Evolutionary conservation across 2,329 filamentous ascomycete species (phyloP), one percentile per base, ranked within the genome.

Genomic region (Phyllosticta ampelicida): DNA sequence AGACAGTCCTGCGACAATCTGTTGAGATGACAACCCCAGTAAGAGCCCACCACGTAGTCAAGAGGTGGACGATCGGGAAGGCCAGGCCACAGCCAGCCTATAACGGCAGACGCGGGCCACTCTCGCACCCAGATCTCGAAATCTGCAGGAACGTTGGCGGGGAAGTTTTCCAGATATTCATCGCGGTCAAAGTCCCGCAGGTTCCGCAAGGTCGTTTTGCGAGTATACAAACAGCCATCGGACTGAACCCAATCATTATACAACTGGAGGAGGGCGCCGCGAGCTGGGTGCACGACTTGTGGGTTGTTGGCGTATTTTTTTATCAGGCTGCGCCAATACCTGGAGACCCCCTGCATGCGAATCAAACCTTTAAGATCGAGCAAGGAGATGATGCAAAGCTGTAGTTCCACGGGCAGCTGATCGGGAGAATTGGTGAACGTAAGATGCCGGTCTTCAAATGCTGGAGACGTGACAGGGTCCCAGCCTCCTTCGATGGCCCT

Each of bases 81-180:
- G 2, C 53, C 53, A 13, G 53, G 53, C 53, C 53, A 54, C 4
- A 44, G 36, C 53, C 53, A 54, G 18, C 53, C 53, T 2, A 54
- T 48, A 10, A 48, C 53, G 21, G 53, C 53, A 8, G 28, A 13
- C 28, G 53, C 20, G 20, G 53, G 53, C 53, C 53, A 54, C 10
- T 54, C 53, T 9, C 53, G 53, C 6, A 54, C n/a, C 53, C 53
- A 54, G n/a, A 54, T 36, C 30, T 54, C 53, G 6, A 54, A 54
- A 23, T 13, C 28, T 5, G 23, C 18, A 16, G 53, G 53, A 23
- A 48, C 21, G 2, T 44, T 44, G 4, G 18, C 9, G 0, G 53
- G 53, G 3, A 48, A 21, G 18, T 48, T 44, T 5, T 9, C 6
- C 19, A 54, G 36, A 19, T 54, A 54, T 19, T 48, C 29, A 8